Conservation (phyloP, 2,329 filamentous ascomycete species). For the Fusarium stilboides region DNA sequence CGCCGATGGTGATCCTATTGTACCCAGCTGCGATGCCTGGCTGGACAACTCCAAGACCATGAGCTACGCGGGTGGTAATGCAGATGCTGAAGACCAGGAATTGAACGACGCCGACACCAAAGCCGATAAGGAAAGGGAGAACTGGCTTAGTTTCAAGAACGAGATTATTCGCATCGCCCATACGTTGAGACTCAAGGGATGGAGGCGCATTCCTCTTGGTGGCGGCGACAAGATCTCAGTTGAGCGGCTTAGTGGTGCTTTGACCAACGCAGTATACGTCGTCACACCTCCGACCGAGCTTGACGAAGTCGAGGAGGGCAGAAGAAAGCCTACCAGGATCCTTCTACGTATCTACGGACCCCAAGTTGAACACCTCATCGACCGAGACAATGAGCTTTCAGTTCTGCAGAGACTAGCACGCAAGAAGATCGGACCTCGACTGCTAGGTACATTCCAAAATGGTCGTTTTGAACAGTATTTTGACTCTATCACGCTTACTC, state of each 20-base stretch:
- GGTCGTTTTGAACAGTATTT: slow-evolving; percentile 97
- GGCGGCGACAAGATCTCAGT: slow-evolving; percentile 78
- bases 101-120: slow-evolving; percentile 54
- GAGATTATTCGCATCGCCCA: slow-evolving; percentile 93
- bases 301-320: slow-evolving; percentile 55
- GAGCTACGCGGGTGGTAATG: slow-evolving; percentile 73
- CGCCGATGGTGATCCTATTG: slow-evolving; percentile 83
- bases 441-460: slow-evolving; percentile 93
- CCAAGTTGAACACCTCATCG: slow-evolving; percentile 95
- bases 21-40: slow-evolving; percentile 86
- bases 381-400: slow-evolving; percentile 89
- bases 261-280: slow-evolving; percentile 97
- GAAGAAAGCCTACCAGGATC: slow-evolving; percentile 74
- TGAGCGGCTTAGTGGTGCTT: slow-evolving; percentile 85
- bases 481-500: slow-evolving; percentile 84
- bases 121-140: slow-evolving; percentile 78
- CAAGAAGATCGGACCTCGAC: slow-evolving; percentile 92
- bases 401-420: slow-evolving; percentile 88
- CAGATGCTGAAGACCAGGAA: slow-evolving; percentile 59
- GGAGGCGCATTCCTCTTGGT: slow-evolving; percentile 85
- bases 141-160: slow-evolving; percentile 90
- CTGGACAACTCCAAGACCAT: slow-evolving; percentile 94
- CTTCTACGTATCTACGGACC: slow-evolving; percentile 94
- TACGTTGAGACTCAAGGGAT: slow-evolving; percentile 90
- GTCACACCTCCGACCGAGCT: slow-evolving; percentile 84